Base-by-base conservation (phyloP, 2,329 filamentous ascomycete genomes). In the Cryphonectria japonica region DNA sequence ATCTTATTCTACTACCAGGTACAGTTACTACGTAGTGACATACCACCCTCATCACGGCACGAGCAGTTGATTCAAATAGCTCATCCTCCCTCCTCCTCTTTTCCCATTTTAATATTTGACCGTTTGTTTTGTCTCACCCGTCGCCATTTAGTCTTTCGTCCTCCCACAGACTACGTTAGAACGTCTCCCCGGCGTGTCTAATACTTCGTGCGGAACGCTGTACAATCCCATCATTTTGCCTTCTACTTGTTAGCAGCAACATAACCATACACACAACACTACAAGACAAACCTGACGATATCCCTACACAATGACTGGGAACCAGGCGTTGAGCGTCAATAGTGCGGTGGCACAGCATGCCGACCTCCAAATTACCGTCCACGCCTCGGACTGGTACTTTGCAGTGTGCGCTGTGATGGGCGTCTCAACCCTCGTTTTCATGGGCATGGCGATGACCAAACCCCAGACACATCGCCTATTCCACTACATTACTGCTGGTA, bases 361-460 rank as follows among this genome's bases (percentile, higher is more conserved):
- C 22, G 83, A 90, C 76, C 86, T 91, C 57, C 82, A 82, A 73
- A 89, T 91, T 75, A 90, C 88, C 14, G 81, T 78, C 26, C 86
- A 80, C 76, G 90, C 88, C 19, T 90, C 88, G 0, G 84, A 90
- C 77, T 90, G 87, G 82, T 90, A 91, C 76, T 92, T 86, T 80
- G 81, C 89, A 9, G 85, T 91, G 22, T 87, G 84, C 73, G 85
- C 88, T 1, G 78, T 89, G 63, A 91, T 92, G 88, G 84, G 82
- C 2, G 71, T 85, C 2, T 78, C 85, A 0, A 88, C 87, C 1
- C 77, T 92, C 26, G 74, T 75, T 66, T 87, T 91, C 76, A 79
- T 89, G 41, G 86, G 78, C 2, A 79, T 87, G 19, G 83, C 84
- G 2, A 81, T 85, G 69, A 83, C 79, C n/a, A 88, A 87, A 76